These are phyloP conservation scores for Aspergillus tubingensis DNA, from an alignment of 2,329 filamentous ascomycete genomes.

Conservation along the genomic window DNA sequence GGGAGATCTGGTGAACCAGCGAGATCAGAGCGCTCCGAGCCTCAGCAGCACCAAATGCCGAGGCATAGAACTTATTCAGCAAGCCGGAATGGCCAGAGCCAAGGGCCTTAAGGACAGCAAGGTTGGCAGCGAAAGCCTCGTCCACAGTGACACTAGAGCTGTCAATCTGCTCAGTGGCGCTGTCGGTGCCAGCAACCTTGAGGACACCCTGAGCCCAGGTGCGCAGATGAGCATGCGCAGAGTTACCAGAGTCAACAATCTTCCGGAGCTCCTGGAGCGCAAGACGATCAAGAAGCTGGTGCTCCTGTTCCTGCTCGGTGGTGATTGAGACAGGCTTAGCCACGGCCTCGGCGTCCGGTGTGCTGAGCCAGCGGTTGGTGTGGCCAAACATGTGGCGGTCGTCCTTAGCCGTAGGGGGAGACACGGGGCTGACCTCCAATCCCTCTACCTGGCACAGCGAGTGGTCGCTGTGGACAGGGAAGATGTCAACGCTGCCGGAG, in stretches of 20 bases:
- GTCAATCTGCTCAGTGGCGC: too few relatives aligned
- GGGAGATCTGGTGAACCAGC: constrained; percentile 39
- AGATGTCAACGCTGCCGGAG: neutral
- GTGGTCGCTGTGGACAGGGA: neutral
- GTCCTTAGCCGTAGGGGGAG: neutral
- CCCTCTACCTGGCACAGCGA: neutral
- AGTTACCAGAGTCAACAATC: too few relatives aligned
- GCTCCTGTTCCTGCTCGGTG: too few relatives aligned
- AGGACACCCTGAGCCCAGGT: too few relatives aligned
- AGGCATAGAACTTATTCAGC: neutral
- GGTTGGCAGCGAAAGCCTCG: too few relatives aligned
- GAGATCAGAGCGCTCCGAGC: constrained; percentile 17
- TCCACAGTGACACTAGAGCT: too few relatives aligned
- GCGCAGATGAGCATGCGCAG: too few relatives aligned
- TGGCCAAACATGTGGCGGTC: neutral
- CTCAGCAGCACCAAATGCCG: constrained; percentile 19
- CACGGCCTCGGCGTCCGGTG: neutral
- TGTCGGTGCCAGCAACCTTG: too few relatives aligned
- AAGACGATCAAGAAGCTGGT: too few relatives aligned
- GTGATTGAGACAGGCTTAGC: too few relatives aligned
- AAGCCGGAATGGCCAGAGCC: neutral
- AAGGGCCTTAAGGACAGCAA: too few relatives aligned
- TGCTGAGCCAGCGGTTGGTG: neutral
- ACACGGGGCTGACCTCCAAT: neutral
- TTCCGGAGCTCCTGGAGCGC: too few relatives aligned